A percentile compares a stretch with the other conserved stretches of the same genome.
Evolutionary conservation across 768 basidiomycete genomes (phyloP).

Genomic region (Crucibulum laeve): DNA sequence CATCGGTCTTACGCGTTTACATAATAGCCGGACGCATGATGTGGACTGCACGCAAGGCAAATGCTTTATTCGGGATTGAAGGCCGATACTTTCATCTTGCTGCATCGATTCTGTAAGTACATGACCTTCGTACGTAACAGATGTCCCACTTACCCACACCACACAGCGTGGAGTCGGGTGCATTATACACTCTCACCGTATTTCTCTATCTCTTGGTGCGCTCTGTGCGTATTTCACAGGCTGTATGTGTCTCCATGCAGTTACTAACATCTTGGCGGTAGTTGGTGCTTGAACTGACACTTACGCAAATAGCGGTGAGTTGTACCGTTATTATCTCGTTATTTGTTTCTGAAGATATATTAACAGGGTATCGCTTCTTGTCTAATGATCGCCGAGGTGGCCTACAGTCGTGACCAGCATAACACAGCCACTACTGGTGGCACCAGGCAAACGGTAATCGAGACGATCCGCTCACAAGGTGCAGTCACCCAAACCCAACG

Average conservation of each 20-base stretch:
- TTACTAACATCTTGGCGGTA: conserved; percentile 1
- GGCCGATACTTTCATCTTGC: neutral
- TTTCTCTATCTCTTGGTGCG: conserved; percentile 17
- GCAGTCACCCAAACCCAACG: neutral
- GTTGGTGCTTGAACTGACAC: conserved; percentile 16
- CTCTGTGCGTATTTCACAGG: conserved; percentile 9
- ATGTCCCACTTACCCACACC: neutral
- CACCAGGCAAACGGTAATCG: neutral
- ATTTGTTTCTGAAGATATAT: too few relatives aligned
- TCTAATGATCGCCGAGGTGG: too few relatives aligned
- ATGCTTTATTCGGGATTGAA: neutral
- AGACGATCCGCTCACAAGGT: neutral
- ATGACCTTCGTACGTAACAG: neutral
- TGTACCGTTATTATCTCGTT: too few relatives aligned
- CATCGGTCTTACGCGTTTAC: conserved; percentile 2
- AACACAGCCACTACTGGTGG: too few relatives aligned
- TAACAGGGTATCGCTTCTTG: too few relatives aligned
- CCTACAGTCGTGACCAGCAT: too few relatives aligned
- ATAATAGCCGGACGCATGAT: conserved; percentile 8
- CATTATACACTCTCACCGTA: conserved; percentile 16
- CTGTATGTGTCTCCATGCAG: neutral
- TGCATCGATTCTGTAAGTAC: neutral
- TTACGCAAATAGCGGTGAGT: conserved; percentile 19
- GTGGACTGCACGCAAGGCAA: conserved; percentile 16
- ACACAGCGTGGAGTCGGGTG: conserved; percentile 16